Evolutionary conservation across 805 yeast species (phyloP), one percentile per base, ranked within the genome.

Genomic region (Yarrowia phangngaensis): DNA sequence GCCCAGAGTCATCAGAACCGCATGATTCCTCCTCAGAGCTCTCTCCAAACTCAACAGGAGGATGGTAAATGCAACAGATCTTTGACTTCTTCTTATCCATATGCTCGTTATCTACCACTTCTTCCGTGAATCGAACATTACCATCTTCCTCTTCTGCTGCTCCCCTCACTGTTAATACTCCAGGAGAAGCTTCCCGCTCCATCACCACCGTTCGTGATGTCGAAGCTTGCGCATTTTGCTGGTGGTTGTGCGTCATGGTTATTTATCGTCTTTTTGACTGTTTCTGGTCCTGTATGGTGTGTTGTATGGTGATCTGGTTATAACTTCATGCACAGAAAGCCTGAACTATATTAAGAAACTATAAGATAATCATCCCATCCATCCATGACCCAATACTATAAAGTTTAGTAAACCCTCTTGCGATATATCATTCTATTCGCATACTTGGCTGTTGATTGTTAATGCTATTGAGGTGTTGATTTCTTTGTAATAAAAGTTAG

Each of bases 41-140:
- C 53, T 67, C 71, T 29, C 63, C 70, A 49, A 67, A 61, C 58
- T 68, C 60, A 54, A 70, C 56, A 19, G 56, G 58, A 14, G 65
- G 65, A 48, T 66, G 69, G 54, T 58, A 68, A n/a, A 69, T 84
- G 80, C 51, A 96, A 92, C 70, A 89, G 83, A 70, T 82, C 64
- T 90, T 90, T 9, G 95, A 78, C 62, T 87, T 88, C 69, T 92
- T 92, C 68, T 78, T 85, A 60, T 82, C 76, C 84, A 92, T 71
- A 60, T 84, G 66, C 66, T 90, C 98, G 63, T 90, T 90, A 63
- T 90, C 97, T 4, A 92, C 73, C 3, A 86, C 89, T 35, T 81
- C 95, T 27, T 82, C 84, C 6, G 80, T 72, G 96, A 97, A 90
- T 46, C 79, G 72, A 0, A 90, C 96, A 23, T 41, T 41, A 35